phyloP scores from a whole-genome alignment of 1,139 yeast species.

The Arxiozyma heterogenica region DNA sequence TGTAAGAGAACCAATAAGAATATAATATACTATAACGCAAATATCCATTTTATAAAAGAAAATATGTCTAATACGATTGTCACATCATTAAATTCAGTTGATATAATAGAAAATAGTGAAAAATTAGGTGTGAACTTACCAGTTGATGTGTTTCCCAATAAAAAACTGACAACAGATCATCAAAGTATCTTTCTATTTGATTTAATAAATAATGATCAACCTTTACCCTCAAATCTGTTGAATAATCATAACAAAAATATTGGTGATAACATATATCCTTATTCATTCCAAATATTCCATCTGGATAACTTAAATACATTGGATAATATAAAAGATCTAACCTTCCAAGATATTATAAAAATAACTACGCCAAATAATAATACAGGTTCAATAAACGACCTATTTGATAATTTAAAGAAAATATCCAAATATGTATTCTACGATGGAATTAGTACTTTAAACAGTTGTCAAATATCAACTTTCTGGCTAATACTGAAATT shows the following conservation, averaged over 20 bases:
- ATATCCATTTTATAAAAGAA: neutral
- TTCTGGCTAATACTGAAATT: slow-evolving; percentile 19
- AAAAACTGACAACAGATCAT: neutral
- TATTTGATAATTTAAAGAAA: slow-evolving; percentile 10
- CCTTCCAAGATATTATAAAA: slow-evolving; percentile 36
- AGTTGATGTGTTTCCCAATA: neutral
- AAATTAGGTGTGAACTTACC: neutral
- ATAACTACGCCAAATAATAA: slow-evolving; percentile 27
- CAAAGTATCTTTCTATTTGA: slow-evolving; percentile 14
- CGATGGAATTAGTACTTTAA: slow-evolving; percentile 27
- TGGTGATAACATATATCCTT: slow-evolving; percentile 3
- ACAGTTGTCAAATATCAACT: slow-evolving; percentile 19
- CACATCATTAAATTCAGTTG: neutral
- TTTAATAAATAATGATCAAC: slow-evolving; percentile 2
- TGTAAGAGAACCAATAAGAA: neutral
- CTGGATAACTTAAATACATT: slow-evolving; percentile 52
- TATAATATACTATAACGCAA: too few relatives aligned
- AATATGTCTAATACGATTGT: neutral
- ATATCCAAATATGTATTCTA: slow-evolving; percentile 20
- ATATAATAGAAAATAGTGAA: neutral
- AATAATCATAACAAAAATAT: neutral
- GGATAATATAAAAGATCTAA: slow-evolving; percentile 52
- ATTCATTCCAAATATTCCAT: slow-evolving; percentile 8
- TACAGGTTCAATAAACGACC: slow-evolving; percentile 20
- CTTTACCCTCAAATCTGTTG: slow-evolving; percentile 1